Evolutionary conservation across 179 eudicot species (phyloP).

Genomic region (Silene noctiflora): DNA sequence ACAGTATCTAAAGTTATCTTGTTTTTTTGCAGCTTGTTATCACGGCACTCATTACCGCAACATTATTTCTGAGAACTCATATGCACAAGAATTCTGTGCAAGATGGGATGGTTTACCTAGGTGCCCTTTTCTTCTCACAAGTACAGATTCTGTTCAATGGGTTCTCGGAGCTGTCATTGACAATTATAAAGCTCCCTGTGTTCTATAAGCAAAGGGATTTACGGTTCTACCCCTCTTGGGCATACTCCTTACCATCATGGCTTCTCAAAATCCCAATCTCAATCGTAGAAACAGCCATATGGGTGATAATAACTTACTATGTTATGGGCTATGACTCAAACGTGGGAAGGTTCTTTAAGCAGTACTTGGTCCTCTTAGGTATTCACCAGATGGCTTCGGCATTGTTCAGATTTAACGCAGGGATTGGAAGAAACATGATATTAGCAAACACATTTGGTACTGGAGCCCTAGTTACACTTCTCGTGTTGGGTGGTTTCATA

Average conservation of each 20-base stretch:
- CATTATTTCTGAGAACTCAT: slow-evolving; percentile 52
- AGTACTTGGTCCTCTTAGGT: slow-evolving; percentile 42
- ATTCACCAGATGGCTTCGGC: slow-evolving; percentile 61
- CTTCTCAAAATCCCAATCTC: slow-evolving; percentile 59
- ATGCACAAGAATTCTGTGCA: slow-evolving; percentile 41
- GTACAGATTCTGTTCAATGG: slow-evolving; percentile 60
- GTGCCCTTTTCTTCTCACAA: slow-evolving; percentile 58
- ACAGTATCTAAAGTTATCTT: neutral
- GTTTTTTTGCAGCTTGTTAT: slow-evolving; percentile 46
- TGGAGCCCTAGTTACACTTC: slow-evolving; percentile 47
- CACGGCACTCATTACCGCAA: slow-evolving; percentile 46
- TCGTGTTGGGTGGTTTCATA: slow-evolving; percentile 71
- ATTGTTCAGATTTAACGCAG: slow-evolving; percentile 50
- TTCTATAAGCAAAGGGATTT: slow-evolving; percentile 77
- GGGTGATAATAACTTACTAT: slow-evolving; percentile 60
- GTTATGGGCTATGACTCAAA: slow-evolving; percentile 61
- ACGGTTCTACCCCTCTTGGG: slow-evolving; percentile 80
- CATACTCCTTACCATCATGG: slow-evolving; percentile 64
- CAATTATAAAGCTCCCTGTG: slow-evolving; percentile 57
- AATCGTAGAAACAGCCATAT: slow-evolving; percentile 49
- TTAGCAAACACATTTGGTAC: slow-evolving; percentile 71
- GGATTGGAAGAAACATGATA: slow-evolving; percentile 61
- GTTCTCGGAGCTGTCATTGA: slow-evolving; percentile 56
- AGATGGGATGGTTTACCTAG: slow-evolving; percentile 57
- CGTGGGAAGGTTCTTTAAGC: slow-evolving; percentile 60